Base-by-base conservation (phyloP, 345 rosid genomes). In the Euclidium syriacum region DNA sequence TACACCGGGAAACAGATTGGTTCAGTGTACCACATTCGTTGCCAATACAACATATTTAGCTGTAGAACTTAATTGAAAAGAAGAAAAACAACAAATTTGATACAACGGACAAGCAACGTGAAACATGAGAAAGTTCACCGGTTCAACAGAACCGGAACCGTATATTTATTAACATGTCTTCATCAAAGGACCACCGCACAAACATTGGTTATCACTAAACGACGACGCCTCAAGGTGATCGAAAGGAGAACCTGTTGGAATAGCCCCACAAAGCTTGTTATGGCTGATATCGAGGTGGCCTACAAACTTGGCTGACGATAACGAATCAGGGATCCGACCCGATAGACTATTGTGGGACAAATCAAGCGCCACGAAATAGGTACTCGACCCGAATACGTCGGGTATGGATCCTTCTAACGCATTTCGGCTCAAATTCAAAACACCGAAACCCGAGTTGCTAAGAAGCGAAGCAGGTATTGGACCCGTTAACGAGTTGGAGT, bases 201-300 rank as follows among this genome's bases (percentile, higher is more conserved):
- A 76, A 57, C 98, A 89, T 49, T 89, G 89, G 25, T 92, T 92
- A 72, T 63, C 65, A 26, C 41, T 68, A 53, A 86, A 86, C 25
- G 98, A 91, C 14, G 96, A 56, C 24, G 79, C 80, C 48, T 82
- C 94, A 0, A 85, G 78, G 53, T 74, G 89, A 54, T 83, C 94
- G 52, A 92, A 92, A 10, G 98, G 96, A 44, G 78, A 64, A 6
- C 98, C 98, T 1, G 32, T 39, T 4, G 98, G 98, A 43, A 92
- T 92, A 8, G 83, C 41, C 39, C 96, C 98, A 60, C 98, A 92
- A 5, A 92, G 85, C 79, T 70, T 89, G 76, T 92, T 92, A 46
- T 89, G 81, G 73, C 98, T 92, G 53, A 92, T 60, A 73, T 92
- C 98, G 48, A 89, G 41, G 62, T 89, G 96, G 1, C 98, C 96